A percentile compares a stretch with the other conserved stretches of the same genome.
Evolutionary conservation across 2,329 filamentous ascomycete species (phyloP).

Genomic region (Chaetomiaceae sp.): DNA sequence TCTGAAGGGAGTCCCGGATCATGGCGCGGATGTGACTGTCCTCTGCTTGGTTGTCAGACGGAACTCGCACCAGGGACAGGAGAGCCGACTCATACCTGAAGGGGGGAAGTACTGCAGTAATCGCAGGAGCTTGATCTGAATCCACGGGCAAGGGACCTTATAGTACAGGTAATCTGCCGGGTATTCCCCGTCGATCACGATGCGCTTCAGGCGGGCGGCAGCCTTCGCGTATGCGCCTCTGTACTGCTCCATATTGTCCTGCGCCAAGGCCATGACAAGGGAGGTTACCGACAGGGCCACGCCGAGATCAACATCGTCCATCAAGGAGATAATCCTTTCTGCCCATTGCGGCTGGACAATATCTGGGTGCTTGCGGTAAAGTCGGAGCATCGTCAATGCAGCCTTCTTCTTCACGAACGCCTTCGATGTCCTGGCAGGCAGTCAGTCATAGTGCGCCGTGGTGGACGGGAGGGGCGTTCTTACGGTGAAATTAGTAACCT

Average conservation of each 20-base stretch:
- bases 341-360: slow-evolving; percentile 97
- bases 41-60: slow-evolving; percentile 47
- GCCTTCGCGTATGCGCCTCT: slow-evolving; percentile 92
- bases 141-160: slow-evolving; percentile 98
- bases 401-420: slow-evolving; percentile 99
- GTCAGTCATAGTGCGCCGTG: slow-evolving; percentile 12
- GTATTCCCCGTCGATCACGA: slow-evolving; percentile 86
- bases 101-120: slow-evolving; percentile 94
- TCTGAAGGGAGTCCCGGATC: slow-evolving; percentile 85
- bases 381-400: slow-evolving; percentile 80
- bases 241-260: slow-evolving; percentile 92
- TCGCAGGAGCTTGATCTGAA: slow-evolving; percentile 89
- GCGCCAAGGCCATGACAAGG: slow-evolving; percentile 85
- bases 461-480: slow-evolving; percentile 36
- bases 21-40: slow-evolving; percentile 87
- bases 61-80: neutral
- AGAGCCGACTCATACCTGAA: slow-evolving; percentile 54
- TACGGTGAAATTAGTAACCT: slow-evolving; percentile 90
- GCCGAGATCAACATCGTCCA: slow-evolving; percentile 93
- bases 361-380: slow-evolving; percentile 89
- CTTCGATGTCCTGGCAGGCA: slow-evolving; percentile 58
- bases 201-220: slow-evolving; percentile 78
- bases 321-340: slow-evolving; percentile 95
- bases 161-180: slow-evolving; percentile 94
- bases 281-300: slow-evolving; percentile 94